Conservation (phyloP, 805 yeast species). For the Starmerella scarabaei region DNA sequence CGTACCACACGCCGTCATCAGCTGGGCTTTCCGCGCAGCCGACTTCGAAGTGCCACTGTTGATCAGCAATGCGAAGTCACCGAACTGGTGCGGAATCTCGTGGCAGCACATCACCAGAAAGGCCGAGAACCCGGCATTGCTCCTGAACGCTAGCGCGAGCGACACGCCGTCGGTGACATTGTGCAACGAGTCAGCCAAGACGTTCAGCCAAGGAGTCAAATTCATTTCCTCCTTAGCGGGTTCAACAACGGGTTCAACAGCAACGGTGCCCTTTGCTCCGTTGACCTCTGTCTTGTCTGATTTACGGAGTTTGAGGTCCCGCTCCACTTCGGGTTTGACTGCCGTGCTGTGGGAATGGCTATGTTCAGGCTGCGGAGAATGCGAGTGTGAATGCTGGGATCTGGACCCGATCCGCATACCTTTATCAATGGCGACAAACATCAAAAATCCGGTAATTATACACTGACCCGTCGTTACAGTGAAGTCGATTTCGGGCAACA, state of each 20-base stretch:
- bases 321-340: background rate
- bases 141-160: constrained; percentile 55
- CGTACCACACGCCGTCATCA: constrained; percentile 52
- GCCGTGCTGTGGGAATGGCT: constrained; percentile 26
- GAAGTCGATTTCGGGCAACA: constrained; percentile 46
- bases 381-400: constrained; percentile 19
- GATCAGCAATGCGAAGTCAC: constrained; percentile 61
- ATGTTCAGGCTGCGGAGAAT: constrained; percentile 38
- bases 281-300: too few species aligned
- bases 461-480: constrained; percentile 40
- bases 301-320: background rate
- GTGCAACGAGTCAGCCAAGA: constrained; percentile 60
- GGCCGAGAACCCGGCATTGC: constrained; percentile 55
- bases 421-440: constrained; percentile 52
- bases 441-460: constrained; percentile 47
- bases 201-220: constrained; percentile 31
- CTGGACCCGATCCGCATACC: constrained; percentile 37
- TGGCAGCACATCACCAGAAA: constrained; percentile 61
- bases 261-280: too few species aligned
- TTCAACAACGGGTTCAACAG: too few species aligned
- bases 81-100: constrained; percentile 71
- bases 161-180: constrained; percentile 71
- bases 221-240: background rate
- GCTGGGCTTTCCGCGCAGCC: constrained; percentile 55
- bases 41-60: constrained; percentile 56